A percentile compares a stretch with the other conserved stretches of the same genome.
These are phyloP conservation scores for Epichloe festucae DNA, from an alignment of 2,329 filamentous ascomycete genomes.

Conservation along the genomic window DNA sequence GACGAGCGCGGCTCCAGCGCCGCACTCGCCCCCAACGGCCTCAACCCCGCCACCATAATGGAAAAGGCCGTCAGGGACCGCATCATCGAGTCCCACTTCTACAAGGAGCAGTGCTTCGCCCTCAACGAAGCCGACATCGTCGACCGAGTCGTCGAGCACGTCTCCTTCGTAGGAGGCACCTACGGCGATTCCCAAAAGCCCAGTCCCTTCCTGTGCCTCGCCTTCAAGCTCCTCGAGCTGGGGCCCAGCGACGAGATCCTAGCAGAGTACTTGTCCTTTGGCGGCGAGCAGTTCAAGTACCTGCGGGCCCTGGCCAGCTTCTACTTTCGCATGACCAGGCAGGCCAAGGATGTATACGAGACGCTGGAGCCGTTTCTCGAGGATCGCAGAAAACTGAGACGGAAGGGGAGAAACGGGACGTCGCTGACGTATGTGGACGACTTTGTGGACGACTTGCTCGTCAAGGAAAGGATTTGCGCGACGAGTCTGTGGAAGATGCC, in stretches of 20 bases:
- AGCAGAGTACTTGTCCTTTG: constrained; percentile 63
- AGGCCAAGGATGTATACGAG: constrained; percentile 66
- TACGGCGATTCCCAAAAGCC: constrained; percentile 76
- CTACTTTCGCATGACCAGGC: constrained; percentile 81
- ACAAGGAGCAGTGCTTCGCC: constrained; percentile 97
- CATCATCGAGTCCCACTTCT: constrained; percentile 92
- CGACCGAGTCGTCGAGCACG: constrained; percentile 73
- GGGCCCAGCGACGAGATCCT: constrained; percentile 69
- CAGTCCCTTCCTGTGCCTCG: constrained; percentile 83
- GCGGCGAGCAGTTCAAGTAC: constrained; percentile 72
- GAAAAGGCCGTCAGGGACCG: constrained; percentile 93
- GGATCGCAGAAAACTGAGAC: constrained; percentile 72
- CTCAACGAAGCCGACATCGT: constrained; percentile 75
- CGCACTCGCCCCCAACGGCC: constrained; percentile 65
- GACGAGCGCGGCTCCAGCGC: constrained; percentile 79
- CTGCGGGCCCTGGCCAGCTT: constrained; percentile 80
- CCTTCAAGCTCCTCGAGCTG: constrained; percentile 88
- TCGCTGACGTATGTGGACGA: constrained; percentile 73
- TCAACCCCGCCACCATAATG: constrained; percentile 91
- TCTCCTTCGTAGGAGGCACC: constrained; percentile 77
- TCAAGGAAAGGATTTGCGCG: constrained; percentile 78
- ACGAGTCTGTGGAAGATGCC: constrained; percentile 91
- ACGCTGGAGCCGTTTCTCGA: constrained; percentile 71
- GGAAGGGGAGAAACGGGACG: constrained; percentile 62
- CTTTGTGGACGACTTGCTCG: constrained; percentile 84